Percentiles rank a stretch among this genome's conserved stretches.
These are phyloP conservation scores for Colletotrichum lentis DNA, from an alignment of 2,329 filamentous ascomycete genomes.

Conservation along the genomic window DNA sequence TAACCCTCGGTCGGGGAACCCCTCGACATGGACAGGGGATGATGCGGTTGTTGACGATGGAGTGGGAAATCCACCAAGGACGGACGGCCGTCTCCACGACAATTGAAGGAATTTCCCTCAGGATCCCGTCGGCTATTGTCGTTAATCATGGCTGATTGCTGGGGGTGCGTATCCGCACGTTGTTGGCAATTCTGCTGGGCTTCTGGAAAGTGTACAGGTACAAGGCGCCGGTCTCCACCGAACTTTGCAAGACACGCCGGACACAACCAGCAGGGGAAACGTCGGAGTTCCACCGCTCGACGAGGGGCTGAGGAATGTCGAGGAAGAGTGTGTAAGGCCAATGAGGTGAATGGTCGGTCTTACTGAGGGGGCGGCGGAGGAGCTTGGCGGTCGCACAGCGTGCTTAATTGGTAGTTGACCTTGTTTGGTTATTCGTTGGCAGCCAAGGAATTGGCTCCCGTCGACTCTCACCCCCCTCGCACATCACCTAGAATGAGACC, in stretches of 20 bases:
- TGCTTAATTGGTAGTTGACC: not conserved
- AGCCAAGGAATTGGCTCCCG: not conserved
- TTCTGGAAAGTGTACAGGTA: slow-evolving; percentile 36
- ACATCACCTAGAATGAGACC: not conserved
- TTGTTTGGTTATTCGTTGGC: slow-evolving; percentile 12
- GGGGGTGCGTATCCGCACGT: not conserved
- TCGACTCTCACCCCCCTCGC: not conserved
- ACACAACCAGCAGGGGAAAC: slow-evolving; percentile 26
- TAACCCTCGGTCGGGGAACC: no score
- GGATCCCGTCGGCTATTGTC: not conserved
- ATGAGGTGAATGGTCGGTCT: slow-evolving; percentile 11
- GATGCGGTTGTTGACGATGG: not conserved
- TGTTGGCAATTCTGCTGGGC: slow-evolving; percentile 13
- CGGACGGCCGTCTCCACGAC: not conserved
- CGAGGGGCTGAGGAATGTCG: slow-evolving; percentile 20
- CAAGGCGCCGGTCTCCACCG: slow-evolving; percentile 27
- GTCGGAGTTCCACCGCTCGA: slow-evolving; percentile 34
- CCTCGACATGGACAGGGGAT: not conserved
- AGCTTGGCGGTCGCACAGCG: not conserved
- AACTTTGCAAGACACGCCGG: slow-evolving; percentile 13
- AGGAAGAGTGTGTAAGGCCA: slow-evolving; percentile 9
- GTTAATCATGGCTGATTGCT: not conserved
- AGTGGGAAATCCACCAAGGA: not conserved
- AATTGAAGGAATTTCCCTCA: slow-evolving; percentile 17
- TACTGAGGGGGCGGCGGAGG: not conserved